Evolutionary conservation across 2,329 filamentous ascomycete species (phyloP).

Genomic region (Mariannaea elegans): DNA sequence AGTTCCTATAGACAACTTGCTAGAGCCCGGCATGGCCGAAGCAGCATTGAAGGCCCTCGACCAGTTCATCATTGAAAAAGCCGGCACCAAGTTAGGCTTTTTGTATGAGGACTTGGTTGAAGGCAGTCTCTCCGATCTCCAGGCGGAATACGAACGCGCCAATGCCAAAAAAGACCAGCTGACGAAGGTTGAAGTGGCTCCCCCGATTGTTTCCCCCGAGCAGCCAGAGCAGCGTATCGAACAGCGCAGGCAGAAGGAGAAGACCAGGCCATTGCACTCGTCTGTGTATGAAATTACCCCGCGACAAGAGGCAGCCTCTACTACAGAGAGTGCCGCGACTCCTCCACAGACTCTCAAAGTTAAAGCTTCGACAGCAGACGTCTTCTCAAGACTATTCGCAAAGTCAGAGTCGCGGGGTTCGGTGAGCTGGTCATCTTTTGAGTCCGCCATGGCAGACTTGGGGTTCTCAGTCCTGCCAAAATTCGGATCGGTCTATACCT

Average conservation of each 20-base stretch:
- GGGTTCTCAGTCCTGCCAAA: slow-evolving; percentile 52
- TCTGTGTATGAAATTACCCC: slow-evolving; percentile 45
- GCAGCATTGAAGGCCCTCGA: slow-evolving; percentile 49
- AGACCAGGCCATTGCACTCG: slow-evolving; percentile 51
- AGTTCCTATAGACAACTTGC: slow-evolving; percentile 52
- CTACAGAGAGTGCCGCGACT: not conserved
- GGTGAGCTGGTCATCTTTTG: slow-evolving; percentile 50
- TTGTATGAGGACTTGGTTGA: slow-evolving; percentile 55
- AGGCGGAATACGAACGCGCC: slow-evolving; percentile 40
- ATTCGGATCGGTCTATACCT: slow-evolving; percentile 54
- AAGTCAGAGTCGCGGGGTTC: slow-evolving; percentile 42
- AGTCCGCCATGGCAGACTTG: slow-evolving; percentile 51
- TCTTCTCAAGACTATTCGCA: slow-evolving; percentile 50
- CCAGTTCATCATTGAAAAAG: slow-evolving; percentile 47
- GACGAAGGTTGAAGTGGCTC: slow-evolving; percentile 19
- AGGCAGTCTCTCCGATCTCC: slow-evolving; percentile 46
- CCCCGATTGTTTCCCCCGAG: slow-evolving; percentile 28
- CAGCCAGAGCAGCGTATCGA: slow-evolving; percentile 40
- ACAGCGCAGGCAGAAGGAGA: slow-evolving; percentile 52
- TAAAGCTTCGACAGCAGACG: slow-evolving; percentile 46
- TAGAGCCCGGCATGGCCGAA: slow-evolving; percentile 50
- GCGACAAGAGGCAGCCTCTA: not conserved
- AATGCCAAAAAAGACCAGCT: slow-evolving; percentile 36
- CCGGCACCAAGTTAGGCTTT: slow-evolving; percentile 51
- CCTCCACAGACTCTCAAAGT: slow-evolving; percentile 45